Evolutionary conservation across 768 basidiomycete species (phyloP).

Genomic region (Hortiboletus flavorubellus): DNA sequence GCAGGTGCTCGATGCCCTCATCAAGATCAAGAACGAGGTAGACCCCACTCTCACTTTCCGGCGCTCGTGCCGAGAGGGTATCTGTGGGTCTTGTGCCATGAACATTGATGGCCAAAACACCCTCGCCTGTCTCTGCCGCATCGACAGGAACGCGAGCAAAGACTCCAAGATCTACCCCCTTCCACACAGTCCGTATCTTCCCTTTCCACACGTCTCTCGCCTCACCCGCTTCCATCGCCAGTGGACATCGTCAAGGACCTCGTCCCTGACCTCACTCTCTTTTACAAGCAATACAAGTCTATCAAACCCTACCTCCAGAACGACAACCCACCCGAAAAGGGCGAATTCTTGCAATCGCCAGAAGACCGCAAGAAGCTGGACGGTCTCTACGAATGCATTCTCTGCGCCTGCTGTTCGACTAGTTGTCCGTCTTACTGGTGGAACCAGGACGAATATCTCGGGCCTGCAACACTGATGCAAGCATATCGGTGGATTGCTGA

Average conservation of each 20-base stretch:
- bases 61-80: conserved; percentile 89
- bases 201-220: neutral
- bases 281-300: conserved; percentile 99
- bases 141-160: conserved; percentile 70
- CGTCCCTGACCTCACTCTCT: conserved; percentile 85
- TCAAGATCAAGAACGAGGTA: conserved; percentile 99
- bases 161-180: conserved; percentile 94
- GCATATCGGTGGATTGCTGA: conserved; percentile 99
- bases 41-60: conserved; percentile 98
- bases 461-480: conserved; percentile 95
- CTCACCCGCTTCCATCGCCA: conserved; percentile 27
- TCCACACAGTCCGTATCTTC: conserved; percentile 77
- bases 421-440: conserved; percentile 99
- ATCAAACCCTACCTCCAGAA: conserved; percentile 97
- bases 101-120: conserved; percentile 99
- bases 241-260: conserved; percentile 99
- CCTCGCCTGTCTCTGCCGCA: conserved; percentile 93
- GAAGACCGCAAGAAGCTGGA: conserved; percentile 95
- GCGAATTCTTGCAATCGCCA: conserved; percentile 85
- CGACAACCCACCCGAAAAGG: conserved; percentile 80
- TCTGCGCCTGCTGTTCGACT: conserved; percentile 96
- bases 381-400: conserved; percentile 96
- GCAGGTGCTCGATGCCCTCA: conserved; percentile 84
- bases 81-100: conserved; percentile 99
- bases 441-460: conserved; percentile 99